Conservation (phyloP, 2,329 filamentous ascomycete species). For the Didymella glomerata region DNA sequence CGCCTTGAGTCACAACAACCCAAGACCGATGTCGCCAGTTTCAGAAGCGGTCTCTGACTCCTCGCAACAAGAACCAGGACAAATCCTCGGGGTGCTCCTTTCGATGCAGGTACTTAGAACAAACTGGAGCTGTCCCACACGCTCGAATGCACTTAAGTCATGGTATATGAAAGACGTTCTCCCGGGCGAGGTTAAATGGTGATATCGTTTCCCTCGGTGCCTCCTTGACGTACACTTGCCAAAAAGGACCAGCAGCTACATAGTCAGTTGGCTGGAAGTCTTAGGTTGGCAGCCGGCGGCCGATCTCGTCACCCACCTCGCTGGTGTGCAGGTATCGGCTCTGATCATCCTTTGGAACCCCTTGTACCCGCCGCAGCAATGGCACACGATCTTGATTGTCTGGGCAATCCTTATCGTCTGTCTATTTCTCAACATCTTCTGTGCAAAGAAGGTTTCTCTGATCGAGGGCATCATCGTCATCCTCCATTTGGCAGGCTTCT, state of each 20-base stretch:
- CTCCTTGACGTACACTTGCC: background rate
- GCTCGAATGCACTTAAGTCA: too few relatives aligned
- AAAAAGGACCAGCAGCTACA: constrained; percentile 22
- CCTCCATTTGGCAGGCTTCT: constrained; percentile 52
- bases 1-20: constrained; percentile 28
- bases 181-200: too few relatives aligned
- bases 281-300: constrained; percentile 49
- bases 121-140: too few relatives aligned
- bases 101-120: constrained; percentile 32
- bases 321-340: constrained; percentile 47
- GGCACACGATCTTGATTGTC: constrained; percentile 59
- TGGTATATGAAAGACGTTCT: too few relatives aligned
- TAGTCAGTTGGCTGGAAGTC: constrained; percentile 52
- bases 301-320: constrained; percentile 33
- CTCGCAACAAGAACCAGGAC: constrained; percentile 41
- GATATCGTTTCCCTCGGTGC: too few relatives aligned
- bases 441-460: constrained; percentile 50
- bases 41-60: constrained; percentile 39
- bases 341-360: constrained; percentile 51
- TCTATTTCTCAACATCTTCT: constrained; percentile 52
- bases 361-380: constrained; percentile 50
- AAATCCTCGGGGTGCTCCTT: constrained; percentile 39
- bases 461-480: constrained; percentile 31
- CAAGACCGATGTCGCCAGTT: constrained; percentile 42
- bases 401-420: constrained; percentile 42